Evolutionary conservation across 2,329 filamentous ascomycete genomes (phyloP).

Genomic region (Scedosporium aurantiacum): DNA sequence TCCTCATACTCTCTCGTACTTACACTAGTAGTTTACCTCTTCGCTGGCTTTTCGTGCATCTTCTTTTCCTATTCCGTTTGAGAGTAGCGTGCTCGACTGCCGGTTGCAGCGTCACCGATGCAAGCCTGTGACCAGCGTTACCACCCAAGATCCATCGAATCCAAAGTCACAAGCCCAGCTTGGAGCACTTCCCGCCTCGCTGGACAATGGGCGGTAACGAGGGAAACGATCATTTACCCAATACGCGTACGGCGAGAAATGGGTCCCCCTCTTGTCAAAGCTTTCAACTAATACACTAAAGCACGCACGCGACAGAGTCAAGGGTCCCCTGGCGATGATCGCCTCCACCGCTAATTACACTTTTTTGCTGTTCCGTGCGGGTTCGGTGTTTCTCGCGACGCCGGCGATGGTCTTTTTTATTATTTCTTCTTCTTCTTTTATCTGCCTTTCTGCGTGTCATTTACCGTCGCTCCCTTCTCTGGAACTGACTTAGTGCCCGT

Average conservation of each 20-base stretch:
- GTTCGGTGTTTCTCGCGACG: no score
- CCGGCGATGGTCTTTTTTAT: neutral
- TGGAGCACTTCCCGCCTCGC: neutral
- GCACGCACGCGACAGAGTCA: neutral
- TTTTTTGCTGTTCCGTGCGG: no score
- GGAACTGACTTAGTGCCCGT: no score
- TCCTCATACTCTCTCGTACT: neutral
- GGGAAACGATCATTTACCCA: neutral
- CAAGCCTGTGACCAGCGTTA: neutral
- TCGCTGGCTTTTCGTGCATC: neutral
- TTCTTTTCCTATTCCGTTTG: neutral
- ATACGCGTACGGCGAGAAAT: neutral
- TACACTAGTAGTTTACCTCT: no score
- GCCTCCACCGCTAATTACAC: neutral
- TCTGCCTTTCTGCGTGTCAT: neutral
- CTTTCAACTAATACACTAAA: neutral
- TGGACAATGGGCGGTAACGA: neutral
- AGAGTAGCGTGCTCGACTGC: constrained; percentile 1
- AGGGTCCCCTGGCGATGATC: neutral
- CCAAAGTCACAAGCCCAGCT: neutral
- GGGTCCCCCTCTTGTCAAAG: neutral
- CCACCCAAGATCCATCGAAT: no score
- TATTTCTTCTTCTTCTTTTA: neutral
- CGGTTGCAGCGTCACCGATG: neutral
- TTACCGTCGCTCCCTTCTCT: neutral